Percentiles rank a stretch among this genome's conserved stretches.
Evolutionary conservation across 306 rosid species (phyloP).

Genomic region (Cucumis sativus): DNA sequence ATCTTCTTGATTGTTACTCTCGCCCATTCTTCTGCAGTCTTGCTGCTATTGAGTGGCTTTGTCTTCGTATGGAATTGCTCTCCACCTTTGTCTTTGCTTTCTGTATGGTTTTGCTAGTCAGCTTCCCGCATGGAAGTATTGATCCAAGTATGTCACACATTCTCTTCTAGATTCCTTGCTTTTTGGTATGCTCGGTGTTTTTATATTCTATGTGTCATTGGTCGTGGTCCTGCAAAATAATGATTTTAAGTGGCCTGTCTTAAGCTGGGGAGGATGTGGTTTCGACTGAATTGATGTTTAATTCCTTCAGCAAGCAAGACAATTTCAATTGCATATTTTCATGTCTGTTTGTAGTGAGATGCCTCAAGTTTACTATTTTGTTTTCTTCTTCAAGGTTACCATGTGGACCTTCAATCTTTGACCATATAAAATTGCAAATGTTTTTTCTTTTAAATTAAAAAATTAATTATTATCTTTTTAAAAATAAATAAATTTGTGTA

Average conservation of each 20-base stretch:
- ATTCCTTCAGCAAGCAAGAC: not conserved
- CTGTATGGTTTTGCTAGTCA: conserved; percentile 93
- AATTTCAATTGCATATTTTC: not conserved
- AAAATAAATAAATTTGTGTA: no score
- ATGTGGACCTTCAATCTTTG: not conserved
- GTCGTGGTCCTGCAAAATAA: not conserved
- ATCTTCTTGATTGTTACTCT: conserved; percentile 89
- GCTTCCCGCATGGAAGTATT: conserved; percentile 85
- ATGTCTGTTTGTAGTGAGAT: not conserved
- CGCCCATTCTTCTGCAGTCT: conserved; percentile 99
- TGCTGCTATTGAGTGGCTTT: conserved; percentile 98
- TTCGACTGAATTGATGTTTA: not conserved
- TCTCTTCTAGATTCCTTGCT: not conserved
- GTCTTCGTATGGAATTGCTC: conserved; percentile 89
- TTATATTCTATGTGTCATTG: not conserved
- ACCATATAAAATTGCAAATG: not conserved
- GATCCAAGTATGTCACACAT: conserved; percentile 75
- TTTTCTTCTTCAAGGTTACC: not conserved
- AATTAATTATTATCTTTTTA: no score
- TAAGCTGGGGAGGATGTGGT: not conserved
- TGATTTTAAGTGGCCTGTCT: not conserved
- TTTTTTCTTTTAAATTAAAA: no score
- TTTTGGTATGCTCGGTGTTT: not conserved
- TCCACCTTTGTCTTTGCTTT: conserved; percentile 91
- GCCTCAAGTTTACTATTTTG: not conserved